Percentiles rank a stretch among this genome's conserved stretches.
Conservation (phyloP, 176 grass and related monocot species). For the Avena insularis region DNA sequence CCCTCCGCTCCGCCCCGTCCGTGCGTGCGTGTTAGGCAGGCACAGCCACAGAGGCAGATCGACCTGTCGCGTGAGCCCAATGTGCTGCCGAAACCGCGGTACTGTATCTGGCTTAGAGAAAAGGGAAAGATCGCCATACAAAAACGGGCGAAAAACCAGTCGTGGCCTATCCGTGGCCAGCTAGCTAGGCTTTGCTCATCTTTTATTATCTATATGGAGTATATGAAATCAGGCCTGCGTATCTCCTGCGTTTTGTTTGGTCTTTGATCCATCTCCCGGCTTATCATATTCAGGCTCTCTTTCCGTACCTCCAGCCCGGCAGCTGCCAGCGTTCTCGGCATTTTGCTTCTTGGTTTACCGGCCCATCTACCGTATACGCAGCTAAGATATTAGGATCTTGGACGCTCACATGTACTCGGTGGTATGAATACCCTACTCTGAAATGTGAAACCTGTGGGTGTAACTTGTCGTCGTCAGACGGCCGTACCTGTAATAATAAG, state of each 20-base stretch:
- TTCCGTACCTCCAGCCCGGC: neutral
- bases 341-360: neutral
- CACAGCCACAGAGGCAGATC: neutral
- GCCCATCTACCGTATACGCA: neutral
- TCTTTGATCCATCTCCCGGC: neutral
- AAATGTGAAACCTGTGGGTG: neutral
- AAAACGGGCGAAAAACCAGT: neutral
- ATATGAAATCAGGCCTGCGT: conserved; percentile 8
- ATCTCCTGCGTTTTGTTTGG: conserved; percentile 3
- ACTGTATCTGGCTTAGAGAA: neutral
- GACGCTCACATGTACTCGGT: neutral
- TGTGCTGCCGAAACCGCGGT: conserved; percentile 15
- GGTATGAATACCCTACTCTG: neutral
- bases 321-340: neutral
- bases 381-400: neutral
- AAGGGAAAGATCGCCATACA: neutral
- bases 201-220: too few species aligned
- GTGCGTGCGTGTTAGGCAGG: neutral
- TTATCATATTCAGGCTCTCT: neutral
- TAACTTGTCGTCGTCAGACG: neutral
- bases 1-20: neutral
- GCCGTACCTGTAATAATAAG: neutral
- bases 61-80: neutral
- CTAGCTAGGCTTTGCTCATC: neutral
- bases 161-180: conserved; percentile 10